Percentiles rank a stretch among this genome's conserved stretches.
phyloP scores from a whole-genome alignment of 2,329 filamentous ascomycete genomes.

The Lasiodiplodia sp. region DNA sequence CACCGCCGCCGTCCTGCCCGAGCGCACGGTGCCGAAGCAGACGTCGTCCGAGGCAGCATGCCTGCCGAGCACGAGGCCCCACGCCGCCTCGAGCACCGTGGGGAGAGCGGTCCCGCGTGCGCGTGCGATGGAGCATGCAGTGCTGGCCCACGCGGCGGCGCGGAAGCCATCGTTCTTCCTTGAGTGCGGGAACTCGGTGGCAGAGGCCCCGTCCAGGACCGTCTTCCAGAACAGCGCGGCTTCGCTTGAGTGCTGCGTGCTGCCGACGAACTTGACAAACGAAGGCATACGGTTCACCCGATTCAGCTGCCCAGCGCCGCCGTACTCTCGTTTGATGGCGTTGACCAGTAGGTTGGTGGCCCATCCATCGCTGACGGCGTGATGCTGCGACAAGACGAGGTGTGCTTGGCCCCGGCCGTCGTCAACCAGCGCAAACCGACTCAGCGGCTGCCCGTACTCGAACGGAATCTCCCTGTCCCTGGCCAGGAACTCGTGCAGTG shows the following conservation, averaged over 20 bases:
- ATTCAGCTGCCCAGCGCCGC: background rate
- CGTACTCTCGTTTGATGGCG: background rate
- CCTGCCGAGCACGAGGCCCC: slow-evolving; percentile 68
- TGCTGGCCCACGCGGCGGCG: background rate
- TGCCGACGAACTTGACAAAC: slow-evolving; percentile 7
- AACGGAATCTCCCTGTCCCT: slow-evolving; percentile 37
- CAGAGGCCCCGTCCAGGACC: background rate
- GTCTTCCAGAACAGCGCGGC: background rate
- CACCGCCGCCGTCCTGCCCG: slow-evolving; percentile 62
- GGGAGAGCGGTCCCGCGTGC: background rate
- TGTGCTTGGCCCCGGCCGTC: background rate
- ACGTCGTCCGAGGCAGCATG: slow-evolving; percentile 56
- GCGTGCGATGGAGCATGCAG: background rate
- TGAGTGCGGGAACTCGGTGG: slow-evolving; percentile 6
- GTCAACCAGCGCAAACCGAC: slow-evolving; percentile 46
- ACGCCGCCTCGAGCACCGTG: slow-evolving; percentile 56
- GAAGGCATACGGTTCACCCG: background rate
- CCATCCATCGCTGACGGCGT: slow-evolving; percentile 47
- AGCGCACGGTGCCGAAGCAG: slow-evolving; percentile 68
- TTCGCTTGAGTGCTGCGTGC: background rate
- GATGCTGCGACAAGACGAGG: slow-evolving; percentile 39
- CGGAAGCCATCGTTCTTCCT: background rate
- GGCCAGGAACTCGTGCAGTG: slow-evolving; percentile 44
- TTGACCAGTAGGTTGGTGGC: background rate
- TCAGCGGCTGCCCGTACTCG: slow-evolving; percentile 46